phyloP scores from a whole-genome alignment of 805 yeast species.

The Ogataea angusta region DNA sequence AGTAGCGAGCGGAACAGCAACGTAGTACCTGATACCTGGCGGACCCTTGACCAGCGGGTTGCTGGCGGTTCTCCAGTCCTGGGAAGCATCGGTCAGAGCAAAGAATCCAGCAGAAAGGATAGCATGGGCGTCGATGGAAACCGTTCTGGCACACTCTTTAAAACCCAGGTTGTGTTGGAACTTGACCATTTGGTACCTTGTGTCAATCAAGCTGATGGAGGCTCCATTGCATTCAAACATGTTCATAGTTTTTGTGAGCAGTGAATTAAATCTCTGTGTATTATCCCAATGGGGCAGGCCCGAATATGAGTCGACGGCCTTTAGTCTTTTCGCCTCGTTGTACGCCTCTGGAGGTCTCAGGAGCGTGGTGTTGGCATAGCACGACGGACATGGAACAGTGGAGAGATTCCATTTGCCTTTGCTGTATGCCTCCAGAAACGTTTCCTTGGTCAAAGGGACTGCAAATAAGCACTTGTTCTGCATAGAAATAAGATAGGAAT shows the following conservation, averaged over 20 bases:
- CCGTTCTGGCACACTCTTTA: conserved; percentile 48
- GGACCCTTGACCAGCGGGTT: conserved; percentile 64
- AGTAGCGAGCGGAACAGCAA: conserved; percentile 56
- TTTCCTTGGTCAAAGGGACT: conserved; percentile 45
- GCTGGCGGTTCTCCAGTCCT: conserved; percentile 65
- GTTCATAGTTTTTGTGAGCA: conserved; percentile 38
- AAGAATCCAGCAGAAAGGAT: conserved; percentile 56
- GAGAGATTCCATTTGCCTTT: conserved; percentile 57
- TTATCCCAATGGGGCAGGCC: conserved; percentile 50
- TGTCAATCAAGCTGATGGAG: conserved; percentile 55
- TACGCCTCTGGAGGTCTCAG: conserved; percentile 60
- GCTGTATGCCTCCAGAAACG: conserved; percentile 54
- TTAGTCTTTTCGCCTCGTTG: conserved; percentile 45
- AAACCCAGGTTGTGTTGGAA: conserved; percentile 46
- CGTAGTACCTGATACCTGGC: conserved; percentile 60
- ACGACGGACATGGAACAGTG: conserved; percentile 52
- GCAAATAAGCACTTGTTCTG: conserved; percentile 17
- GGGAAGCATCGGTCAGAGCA: conserved; percentile 53
- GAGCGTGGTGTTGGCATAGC: conserved; percentile 44
- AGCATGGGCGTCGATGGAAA: conserved; percentile 69
- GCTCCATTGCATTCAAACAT: conserved; percentile 48
- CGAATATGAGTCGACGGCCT: conserved; percentile 40
- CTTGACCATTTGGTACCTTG: conserved; percentile 46
- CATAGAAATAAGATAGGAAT: conserved; percentile 15
- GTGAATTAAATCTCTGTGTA: conserved; percentile 35